These are phyloP conservation scores for Colletotrichum noveboracense DNA, from an alignment of 2,329 filamentous ascomycete genomes.

Conservation along the genomic window DNA sequence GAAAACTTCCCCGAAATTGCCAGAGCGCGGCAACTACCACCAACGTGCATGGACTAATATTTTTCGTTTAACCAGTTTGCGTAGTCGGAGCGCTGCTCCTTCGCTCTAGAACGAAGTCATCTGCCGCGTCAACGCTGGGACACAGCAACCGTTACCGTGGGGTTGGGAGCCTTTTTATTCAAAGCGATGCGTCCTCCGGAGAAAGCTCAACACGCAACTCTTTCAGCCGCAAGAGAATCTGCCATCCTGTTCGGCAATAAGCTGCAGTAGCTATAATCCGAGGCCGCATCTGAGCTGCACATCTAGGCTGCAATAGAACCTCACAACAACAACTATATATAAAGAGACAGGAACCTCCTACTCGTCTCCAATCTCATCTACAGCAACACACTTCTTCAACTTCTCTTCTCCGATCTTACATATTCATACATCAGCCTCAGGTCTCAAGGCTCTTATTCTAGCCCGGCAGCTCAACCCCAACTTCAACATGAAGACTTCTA, in stretches of 20 bases:
- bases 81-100: neutral
- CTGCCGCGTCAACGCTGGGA: neutral
- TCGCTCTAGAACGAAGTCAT: neutral
- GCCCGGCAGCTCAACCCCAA: neutral
- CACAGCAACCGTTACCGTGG: neutral
- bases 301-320: neutral
- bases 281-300: neutral
- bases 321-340: neutral
- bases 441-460: neutral
- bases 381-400: neutral
- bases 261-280: neutral
- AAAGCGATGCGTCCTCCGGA: neutral
- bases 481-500: slow-evolving; percentile 6
- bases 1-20: neutral
- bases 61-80: neutral
- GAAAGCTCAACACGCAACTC: neutral
- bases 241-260: neutral
- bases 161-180: neutral
- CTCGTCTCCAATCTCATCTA: neutral
- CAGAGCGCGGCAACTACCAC: neutral
- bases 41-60: neutral
- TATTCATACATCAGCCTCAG: neutral
- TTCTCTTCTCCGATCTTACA: neutral
- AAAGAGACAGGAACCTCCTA: neutral
- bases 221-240: neutral